Percentiles rank a stretch among this genome's conserved stretches.
These are phyloP conservation scores for Simplicillium aogashimaense DNA, from an alignment of 2,329 filamentous ascomycete genomes.

Conservation along the genomic window DNA sequence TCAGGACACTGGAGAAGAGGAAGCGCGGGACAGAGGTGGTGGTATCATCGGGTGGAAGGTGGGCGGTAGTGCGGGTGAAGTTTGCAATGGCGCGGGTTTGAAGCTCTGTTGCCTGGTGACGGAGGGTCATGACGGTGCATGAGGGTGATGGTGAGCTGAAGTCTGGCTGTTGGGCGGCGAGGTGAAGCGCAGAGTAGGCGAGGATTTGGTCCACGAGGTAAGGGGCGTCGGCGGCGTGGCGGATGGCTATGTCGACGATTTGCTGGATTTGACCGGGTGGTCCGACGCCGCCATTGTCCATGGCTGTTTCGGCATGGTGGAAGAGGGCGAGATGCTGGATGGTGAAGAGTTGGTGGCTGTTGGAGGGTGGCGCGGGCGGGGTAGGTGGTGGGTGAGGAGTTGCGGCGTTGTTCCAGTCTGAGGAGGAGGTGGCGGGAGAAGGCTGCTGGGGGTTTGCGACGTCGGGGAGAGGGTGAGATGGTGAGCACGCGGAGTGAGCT, in stretches of 20 bases:
- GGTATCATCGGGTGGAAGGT: conserved; percentile 13
- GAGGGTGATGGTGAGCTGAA: conserved; percentile 7
- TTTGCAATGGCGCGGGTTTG: conserved; percentile 31
- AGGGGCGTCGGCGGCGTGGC: conserved; percentile 22
- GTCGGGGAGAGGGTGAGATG: not conserved
- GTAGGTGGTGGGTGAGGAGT: not conserved
- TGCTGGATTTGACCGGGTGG: conserved; percentile 10
- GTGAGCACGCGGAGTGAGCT: not conserved
- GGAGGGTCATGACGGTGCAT: conserved; percentile 12
- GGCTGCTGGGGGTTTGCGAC: not conserved
- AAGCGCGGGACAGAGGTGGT: conserved; percentile 27
- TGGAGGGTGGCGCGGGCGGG: not conserved
- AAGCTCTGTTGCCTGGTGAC: conserved; percentile 29
- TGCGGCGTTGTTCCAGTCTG: not conserved
- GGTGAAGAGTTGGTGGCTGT: conserved; percentile 16
- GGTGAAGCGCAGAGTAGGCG: conserved; percentile 33
- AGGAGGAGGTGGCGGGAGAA: not conserved
- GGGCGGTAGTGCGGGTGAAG: conserved; percentile 21
- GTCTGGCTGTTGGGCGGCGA: conserved; percentile 12
- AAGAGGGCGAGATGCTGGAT: conserved; percentile 29
- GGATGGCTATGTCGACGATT: conserved; percentile 20
- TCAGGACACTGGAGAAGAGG: conserved; percentile 32
- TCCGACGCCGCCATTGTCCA: conserved; percentile 12
- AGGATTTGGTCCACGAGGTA: conserved; percentile 38
- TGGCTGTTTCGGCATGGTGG: conserved; percentile 21